Percentiles rank a stretch among this genome's conserved stretches.
phyloP scores from a whole-genome alignment of 2,329 filamentous ascomycete species.

The Fusarium verticillioides region DNA sequence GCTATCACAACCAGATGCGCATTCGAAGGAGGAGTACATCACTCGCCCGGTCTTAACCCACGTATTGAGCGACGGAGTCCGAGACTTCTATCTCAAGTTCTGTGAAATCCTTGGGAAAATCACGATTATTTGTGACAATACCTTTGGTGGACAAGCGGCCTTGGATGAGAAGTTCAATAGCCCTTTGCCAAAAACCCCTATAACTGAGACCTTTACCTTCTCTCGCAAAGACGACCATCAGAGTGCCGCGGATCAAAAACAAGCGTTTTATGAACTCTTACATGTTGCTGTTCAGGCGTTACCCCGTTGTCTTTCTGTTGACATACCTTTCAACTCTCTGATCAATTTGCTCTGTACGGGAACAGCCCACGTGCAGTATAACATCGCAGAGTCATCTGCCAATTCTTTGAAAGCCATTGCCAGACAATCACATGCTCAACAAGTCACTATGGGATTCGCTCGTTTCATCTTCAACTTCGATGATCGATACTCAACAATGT shows the following conservation, averaged over 20 bases:
- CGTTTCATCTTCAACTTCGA: conserved; percentile 99
- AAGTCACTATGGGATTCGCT: conserved; percentile 96
- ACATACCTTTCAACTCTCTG: conserved; percentile 91
- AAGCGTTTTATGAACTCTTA: conserved; percentile 94
- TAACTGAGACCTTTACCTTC: conserved; percentile 94
- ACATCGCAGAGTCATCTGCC: conserved; percentile 91
- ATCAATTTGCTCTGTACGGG: conserved; percentile 97
- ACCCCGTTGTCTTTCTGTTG: conserved; percentile 89
- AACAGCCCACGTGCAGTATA: conserved; percentile 92
- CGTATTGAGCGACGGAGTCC: conserved; percentile 77
- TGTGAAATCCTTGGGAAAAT: conserved; percentile 97
- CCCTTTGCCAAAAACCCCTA: conserved; percentile 90
- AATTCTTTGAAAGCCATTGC: conserved; percentile 96
- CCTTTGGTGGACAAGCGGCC: conserved; percentile 94
- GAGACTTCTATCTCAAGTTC: conserved; percentile 89
- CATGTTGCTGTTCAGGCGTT: conserved; percentile 96
- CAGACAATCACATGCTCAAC: conserved; percentile 89
- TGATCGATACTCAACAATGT: conserved; percentile 96
- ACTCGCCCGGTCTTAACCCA: conserved; percentile 72
- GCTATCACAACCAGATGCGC: conserved; percentile 39
- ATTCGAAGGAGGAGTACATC: conserved; percentile 69
- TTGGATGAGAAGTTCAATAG: conserved; percentile 94
- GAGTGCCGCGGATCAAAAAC: conserved; percentile 81
- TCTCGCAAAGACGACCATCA: conserved; percentile 82
- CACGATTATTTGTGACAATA: conserved; percentile 94